These are phyloP conservation scores for Daldinia loculata DNA, from an alignment of 495 filamentous ascomycete genomes.

Conservation along the genomic window DNA sequence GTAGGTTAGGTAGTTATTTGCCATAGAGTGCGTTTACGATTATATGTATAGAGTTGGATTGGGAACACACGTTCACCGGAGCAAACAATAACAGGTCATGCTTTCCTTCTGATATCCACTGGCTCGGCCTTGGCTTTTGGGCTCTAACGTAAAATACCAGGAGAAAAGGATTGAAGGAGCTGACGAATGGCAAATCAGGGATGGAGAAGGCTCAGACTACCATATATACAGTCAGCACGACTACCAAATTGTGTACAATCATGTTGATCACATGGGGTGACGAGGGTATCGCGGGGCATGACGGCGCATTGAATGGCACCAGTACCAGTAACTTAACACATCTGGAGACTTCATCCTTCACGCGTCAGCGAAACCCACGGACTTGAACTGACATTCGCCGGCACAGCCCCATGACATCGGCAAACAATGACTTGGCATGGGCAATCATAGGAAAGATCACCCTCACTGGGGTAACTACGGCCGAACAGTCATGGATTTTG, in stretches of 20 bases:
- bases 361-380: neutral
- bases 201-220: neutral
- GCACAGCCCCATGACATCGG: too few relatives aligned
- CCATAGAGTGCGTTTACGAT: neutral
- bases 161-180: neutral
- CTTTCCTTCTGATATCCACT: neutral
- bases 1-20: slow-evolving; percentile 4
- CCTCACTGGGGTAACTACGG: neutral
- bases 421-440: neutral
- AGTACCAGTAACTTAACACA: neutral
- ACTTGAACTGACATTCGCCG: neutral
- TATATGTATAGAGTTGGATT: neutral
- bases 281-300: neutral
- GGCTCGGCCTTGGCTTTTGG: neutral
- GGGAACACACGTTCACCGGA: neutral
- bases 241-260: neutral
- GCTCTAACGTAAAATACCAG: neutral
- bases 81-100: neutral
- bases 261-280: neutral
- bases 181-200: neutral
- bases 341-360: neutral
- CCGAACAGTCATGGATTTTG: neutral
- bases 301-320: neutral
- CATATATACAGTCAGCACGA: neutral
- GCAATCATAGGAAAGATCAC: neutral